Evolutionary conservation across 2,329 filamentous ascomycete genomes (phyloP).

Genomic region (Fusarium ambrosium): DNA sequence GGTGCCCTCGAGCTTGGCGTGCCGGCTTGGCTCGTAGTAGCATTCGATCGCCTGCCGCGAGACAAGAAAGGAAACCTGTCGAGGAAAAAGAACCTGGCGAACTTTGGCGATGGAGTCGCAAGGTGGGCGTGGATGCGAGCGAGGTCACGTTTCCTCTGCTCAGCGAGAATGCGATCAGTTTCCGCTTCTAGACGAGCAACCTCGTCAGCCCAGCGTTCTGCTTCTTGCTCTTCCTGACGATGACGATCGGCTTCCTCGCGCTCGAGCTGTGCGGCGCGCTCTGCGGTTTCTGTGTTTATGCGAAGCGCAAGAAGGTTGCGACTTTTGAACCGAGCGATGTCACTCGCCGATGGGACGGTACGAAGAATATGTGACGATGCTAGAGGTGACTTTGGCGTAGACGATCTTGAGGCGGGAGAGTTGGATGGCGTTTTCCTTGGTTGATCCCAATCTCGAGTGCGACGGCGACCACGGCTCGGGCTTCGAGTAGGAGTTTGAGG

Average conservation of each 20-base stretch:
- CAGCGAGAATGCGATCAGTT: constrained; percentile 62
- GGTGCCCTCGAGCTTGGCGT: constrained; percentile 53
- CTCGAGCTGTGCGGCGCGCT: constrained; percentile 38
- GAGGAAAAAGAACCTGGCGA: constrained; percentile 57
- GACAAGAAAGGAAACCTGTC: constrained; percentile 64
- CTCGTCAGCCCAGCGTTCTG: constrained; percentile 54
- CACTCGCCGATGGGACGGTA: constrained; percentile 35
- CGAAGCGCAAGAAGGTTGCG: constrained; percentile 42
- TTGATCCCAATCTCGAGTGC: constrained; percentile 16
- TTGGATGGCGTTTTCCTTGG: constrained; percentile 14
- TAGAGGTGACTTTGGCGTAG: constrained; percentile 10
- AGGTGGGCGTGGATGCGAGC: constrained; percentile 61
- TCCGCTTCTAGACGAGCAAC: constrained; percentile 62
- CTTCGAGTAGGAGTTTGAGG: constrained; percentile 14
- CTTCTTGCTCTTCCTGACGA: constrained; percentile 39
- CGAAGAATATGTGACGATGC: constrained; percentile 33
- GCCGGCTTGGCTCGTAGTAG: constrained; percentile 47
- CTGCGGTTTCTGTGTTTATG: constrained; percentile 37
- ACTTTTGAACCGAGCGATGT: constrained; percentile 41
- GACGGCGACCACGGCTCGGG: constrained; percentile 29
- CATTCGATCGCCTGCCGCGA: constrained; percentile 57
- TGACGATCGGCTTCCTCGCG: constrained; percentile 28
- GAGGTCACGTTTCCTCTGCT: constrained; percentile 64
- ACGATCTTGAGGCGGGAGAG: constrained; percentile 15
- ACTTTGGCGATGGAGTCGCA: constrained; percentile 50